These are phyloP conservation scores for Wallacemonas sp. DNA, from an alignment of 208 protist genomes.

Conservation along the genomic window DNA sequence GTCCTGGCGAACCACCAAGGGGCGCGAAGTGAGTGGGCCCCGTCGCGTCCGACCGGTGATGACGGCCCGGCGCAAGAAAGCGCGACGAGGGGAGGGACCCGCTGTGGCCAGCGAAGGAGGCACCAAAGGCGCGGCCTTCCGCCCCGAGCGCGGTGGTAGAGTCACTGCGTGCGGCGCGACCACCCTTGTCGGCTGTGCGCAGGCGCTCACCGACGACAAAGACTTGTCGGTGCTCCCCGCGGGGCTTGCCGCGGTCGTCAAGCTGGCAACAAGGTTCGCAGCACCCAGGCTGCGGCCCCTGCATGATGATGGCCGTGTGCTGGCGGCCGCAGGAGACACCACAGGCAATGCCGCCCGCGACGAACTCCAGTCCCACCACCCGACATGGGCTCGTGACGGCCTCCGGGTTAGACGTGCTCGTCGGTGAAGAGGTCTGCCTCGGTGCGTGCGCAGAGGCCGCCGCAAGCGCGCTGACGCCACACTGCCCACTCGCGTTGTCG, in stretches of 20 bases:
- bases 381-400: slow-evolving; percentile 66
- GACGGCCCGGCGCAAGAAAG: no score
- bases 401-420: slow-evolving; percentile 18
- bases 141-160: not conserved
- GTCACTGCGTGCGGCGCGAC: not conserved
- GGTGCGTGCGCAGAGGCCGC: not conserved
- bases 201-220: slow-evolving; percentile 69
- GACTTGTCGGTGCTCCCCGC: slow-evolving; percentile 55
- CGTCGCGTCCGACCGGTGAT: no score
- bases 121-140: not conserved
- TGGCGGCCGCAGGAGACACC: slow-evolving; percentile 82
- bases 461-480: slow-evolving; percentile 36
- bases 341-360: slow-evolving; percentile 65
- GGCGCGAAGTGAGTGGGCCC: no score
- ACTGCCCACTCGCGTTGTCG: slow-evolving; percentile 83
- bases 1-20: no score
- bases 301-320: slow-evolving; percentile 84
- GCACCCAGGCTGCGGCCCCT: slow-evolving; percentile 74
- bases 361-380: slow-evolving; percentile 75
- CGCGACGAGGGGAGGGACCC: no score
- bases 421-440: not conserved
- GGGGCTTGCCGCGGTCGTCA: slow-evolving; percentile 24
- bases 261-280: slow-evolving; percentile 52
- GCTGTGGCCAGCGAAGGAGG: no score
- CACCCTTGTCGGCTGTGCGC: not conserved